Base-by-base conservation (phyloP, 306 rosid genomes). In the Delonix regia region DNA sequence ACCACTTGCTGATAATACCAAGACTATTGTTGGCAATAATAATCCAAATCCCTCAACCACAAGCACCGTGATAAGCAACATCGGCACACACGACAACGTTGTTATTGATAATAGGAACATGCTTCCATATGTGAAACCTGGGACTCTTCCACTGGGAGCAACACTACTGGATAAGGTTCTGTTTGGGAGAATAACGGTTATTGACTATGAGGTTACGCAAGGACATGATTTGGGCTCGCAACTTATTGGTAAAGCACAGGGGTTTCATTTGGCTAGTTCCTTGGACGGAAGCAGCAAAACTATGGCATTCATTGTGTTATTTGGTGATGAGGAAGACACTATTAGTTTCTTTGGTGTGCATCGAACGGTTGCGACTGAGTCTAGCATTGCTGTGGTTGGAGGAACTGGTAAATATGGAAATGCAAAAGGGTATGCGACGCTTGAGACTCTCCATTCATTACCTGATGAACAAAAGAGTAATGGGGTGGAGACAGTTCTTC, bases 151-250 rank as follows among this genome's bases (percentile, higher is more conserved):
- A 21, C 2, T 18, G 2, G 80, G 73, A 8, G 76, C 71, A 48
- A 71, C 76, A 59, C 21, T 61, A 16, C 22, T 61, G 44, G 86
- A 48, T 27, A 85, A 64, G 24, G 66, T 79, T 57, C 52, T 85
- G 82, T 82, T 86, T 44, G 89, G 89, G 65, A 86, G 85, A 72
- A 80, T 86, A 36, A 83, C 89, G 10, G 89, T 86, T 0, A 80
- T 86, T 60, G 89, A 86, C 28, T 82, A 83, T 62, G 83, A 83
- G 28, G 81, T 86, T 13, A 83, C 89, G 6, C 19, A 53, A 68
- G 83, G 76, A 45, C 28, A 41, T 36, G 89, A 83, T 9, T 73
- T 79, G 24, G 84, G 61, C 36, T 60, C 85, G 15, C 45, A 38
- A 21, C 42, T 83, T 25, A 61, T 80, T 34, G 87, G 85, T 10